Evolutionary conservation across 1,139 yeast species (phyloP).

Genomic region (Zygoascus meyerae): DNA sequence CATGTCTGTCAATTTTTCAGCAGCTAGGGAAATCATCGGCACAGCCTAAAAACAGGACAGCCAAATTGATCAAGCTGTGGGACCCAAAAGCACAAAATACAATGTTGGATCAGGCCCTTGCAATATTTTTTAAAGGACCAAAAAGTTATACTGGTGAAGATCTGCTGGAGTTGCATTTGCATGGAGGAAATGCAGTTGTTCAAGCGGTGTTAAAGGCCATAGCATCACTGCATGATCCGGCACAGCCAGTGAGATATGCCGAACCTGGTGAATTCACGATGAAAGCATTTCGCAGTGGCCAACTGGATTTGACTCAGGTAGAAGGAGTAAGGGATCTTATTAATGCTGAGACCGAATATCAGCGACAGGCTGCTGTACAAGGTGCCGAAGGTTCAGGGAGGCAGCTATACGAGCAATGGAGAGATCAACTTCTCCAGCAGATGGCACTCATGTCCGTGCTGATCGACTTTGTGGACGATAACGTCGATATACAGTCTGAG

Average conservation of each 20-base stretch:
- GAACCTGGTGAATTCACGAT: constrained; percentile 89
- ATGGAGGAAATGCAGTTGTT: constrained; percentile 89
- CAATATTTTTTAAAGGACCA: constrained; percentile 66
- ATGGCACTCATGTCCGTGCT: constrained; percentile 79
- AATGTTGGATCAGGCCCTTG: constrained; percentile 70
- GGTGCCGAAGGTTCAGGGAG: constrained; percentile 69
- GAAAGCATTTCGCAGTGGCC: constrained; percentile 71
- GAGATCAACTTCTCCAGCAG: constrained; percentile 55
- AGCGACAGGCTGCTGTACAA: constrained; percentile 66
- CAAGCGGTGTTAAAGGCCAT: constrained; percentile 63
- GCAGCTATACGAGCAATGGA: constrained; percentile 55
- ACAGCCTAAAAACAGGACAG: constrained; percentile 46
- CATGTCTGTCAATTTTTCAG: constrained; percentile 41
- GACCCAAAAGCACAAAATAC: constrained; percentile 31
- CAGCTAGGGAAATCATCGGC: constrained; percentile 40
- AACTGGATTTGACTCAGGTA: constrained; percentile 67
- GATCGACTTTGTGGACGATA: constrained; percentile 90
- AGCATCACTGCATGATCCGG: constrained; percentile 23
- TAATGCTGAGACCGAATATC: constrained; percentile 91
- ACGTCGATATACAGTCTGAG: constrained; percentile 70
- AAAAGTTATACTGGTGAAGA: constrained; percentile 94
- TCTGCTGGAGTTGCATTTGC: constrained; percentile 75
- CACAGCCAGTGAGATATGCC: constrained; percentile 58
- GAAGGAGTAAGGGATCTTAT: constrained; percentile 88
- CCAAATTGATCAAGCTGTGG: constrained; percentile 44